phyloP scores from a whole-genome alignment of 129 eudicot species.

The Lactuca sativa region DNA sequence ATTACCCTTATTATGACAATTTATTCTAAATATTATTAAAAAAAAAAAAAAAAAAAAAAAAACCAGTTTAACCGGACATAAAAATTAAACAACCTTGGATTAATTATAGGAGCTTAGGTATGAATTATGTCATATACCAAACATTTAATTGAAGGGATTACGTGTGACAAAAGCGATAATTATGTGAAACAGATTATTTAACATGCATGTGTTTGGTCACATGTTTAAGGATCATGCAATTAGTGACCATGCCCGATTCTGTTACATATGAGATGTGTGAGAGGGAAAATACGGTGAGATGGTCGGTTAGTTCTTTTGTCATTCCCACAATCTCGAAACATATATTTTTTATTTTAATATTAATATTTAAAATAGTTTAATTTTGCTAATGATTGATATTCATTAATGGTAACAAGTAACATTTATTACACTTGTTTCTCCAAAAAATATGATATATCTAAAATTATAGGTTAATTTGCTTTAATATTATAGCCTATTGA shows the following conservation, averaged over 20 bases:
- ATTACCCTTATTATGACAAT: not conserved
- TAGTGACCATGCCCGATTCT: slow-evolving; percentile 71
- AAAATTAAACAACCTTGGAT: no score
- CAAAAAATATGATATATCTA: not conserved
- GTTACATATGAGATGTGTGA: slow-evolving; percentile 52
- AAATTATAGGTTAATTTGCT: not conserved
- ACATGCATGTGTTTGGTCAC: slow-evolving; percentile 49
- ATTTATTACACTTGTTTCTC: not conserved
- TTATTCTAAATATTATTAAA: no score
- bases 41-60: no score
- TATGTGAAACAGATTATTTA: slow-evolving; percentile 49
- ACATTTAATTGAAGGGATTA: slow-evolving; percentile 38
- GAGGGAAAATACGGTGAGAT: slow-evolving; percentile 32
- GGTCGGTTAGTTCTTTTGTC: slow-evolving; percentile 38
- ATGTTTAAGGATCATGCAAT: slow-evolving; percentile 77
- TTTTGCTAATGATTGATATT: not conserved
- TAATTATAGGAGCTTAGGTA: slow-evolving; percentile 9
- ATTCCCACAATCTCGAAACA: slow-evolving; percentile 25
- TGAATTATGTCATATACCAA: slow-evolving; percentile 31
- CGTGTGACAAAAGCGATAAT: slow-evolving; percentile 47
- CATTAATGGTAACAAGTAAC: not conserved
- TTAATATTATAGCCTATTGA: no score
- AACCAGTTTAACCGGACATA: not conserved
- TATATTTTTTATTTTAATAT: slow-evolving; percentile 9
- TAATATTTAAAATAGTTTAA: not conserved